These are phyloP conservation scores for Filobasidium uniguttulatum DNA, from an alignment of 1,284 basidiomycete genomes.

Conservation along the genomic window DNA sequence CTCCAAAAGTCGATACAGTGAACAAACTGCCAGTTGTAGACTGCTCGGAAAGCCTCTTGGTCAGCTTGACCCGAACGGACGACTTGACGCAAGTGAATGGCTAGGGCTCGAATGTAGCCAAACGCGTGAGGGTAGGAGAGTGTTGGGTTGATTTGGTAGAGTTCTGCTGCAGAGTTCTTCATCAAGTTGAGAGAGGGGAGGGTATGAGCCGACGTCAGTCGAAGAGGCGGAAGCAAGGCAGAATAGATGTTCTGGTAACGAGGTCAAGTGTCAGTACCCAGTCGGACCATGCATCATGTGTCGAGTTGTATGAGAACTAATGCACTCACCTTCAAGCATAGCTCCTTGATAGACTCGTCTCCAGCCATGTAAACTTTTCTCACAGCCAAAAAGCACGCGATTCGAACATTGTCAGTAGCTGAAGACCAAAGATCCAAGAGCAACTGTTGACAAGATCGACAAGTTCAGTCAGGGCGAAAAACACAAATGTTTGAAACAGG, in stretches of 20 bases:
- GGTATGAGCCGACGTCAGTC: constrained; percentile 70
- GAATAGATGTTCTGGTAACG: constrained; percentile 63
- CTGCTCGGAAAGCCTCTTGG: constrained; percentile 74
- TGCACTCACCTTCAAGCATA: constrained; percentile 61
- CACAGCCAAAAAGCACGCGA: constrained; percentile 78
- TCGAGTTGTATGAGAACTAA: constrained; percentile 4
- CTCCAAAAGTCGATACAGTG: constrained; percentile 97
- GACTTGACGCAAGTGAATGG: constrained; percentile 70
- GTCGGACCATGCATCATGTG: constrained; percentile 1
- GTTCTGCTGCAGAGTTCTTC: constrained; percentile 92
- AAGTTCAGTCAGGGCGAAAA: not conserved
- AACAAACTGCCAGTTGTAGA: constrained; percentile 98
- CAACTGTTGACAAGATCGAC: constrained; percentile 40
- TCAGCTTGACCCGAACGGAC: constrained; percentile 21
- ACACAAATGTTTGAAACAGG: not conserved
- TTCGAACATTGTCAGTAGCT: constrained; percentile 65
- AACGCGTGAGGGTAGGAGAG: constrained; percentile 81
- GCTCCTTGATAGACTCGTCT: constrained; percentile 70
- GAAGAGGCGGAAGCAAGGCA: constrained; percentile 58
- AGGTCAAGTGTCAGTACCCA: not conserved
- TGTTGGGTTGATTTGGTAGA: constrained; percentile 58
- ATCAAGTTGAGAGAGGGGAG: constrained; percentile 90
- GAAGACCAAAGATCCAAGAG: constrained; percentile 72
- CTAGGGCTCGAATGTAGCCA: constrained; percentile 89
- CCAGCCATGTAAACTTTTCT: constrained; percentile 63